These are phyloP conservation scores for Candida methanosorbosa DNA, from an alignment of 805 yeast species.

Conservation along the genomic window DNA sequence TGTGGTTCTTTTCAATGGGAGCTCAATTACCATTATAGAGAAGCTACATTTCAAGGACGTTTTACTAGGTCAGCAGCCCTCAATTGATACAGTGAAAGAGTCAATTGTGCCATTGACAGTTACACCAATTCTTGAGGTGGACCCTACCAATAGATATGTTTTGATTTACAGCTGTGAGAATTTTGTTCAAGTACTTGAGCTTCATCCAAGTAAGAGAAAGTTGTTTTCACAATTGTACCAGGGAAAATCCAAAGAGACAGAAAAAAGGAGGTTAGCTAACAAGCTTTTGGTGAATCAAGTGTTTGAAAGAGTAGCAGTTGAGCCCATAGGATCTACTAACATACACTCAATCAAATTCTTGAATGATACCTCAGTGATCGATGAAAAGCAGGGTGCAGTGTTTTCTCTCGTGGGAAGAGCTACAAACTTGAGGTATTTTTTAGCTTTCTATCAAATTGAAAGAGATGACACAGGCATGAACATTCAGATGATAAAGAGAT, in stretches of 20 bases:
- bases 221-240: slow-evolving; percentile 6
- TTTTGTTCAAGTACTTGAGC: slow-evolving; percentile 11
- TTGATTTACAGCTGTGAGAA: slow-evolving; percentile 11
- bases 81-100: too few relatives aligned
- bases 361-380: too few relatives aligned
- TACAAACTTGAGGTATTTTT: slow-evolving; percentile 7
- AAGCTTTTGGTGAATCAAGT: slow-evolving; percentile 7
- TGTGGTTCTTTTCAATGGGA: slow-evolving; percentile 8
- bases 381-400: slow-evolving; percentile 5
- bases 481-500: slow-evolving; percentile 2
- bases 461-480: slow-evolving; percentile 1
- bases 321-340: slow-evolving; percentile 8
- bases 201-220: slow-evolving; percentile 11
- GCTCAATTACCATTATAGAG: slow-evolving; percentile 9
- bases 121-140: slow-evolving; percentile 13
- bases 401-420: slow-evolving; percentile 11
- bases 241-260: neutral
- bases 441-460: slow-evolving; percentile 8
- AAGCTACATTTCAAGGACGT: slow-evolving; percentile 7
- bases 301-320: slow-evolving; percentile 9
- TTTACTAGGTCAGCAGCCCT: neutral
- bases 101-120: slow-evolving; percentile 6
- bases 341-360: slow-evolving; percentile 8
- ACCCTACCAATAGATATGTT: slow-evolving; percentile 10
- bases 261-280: slow-evolving; percentile 7